Conservation (phyloP, 768 basidiomycete species). For the Pisolithus microcarpus region DNA sequence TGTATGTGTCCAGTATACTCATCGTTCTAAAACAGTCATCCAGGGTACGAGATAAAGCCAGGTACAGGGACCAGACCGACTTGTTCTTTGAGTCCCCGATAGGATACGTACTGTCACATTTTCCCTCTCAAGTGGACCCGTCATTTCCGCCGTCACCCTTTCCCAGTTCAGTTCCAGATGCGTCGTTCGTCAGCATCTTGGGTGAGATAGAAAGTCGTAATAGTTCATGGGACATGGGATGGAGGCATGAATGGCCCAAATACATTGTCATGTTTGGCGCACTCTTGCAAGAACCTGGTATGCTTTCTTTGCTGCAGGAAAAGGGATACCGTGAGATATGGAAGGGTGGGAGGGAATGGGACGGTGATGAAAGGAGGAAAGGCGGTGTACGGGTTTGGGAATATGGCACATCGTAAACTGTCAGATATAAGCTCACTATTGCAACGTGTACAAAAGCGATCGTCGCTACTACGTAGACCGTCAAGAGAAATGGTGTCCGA, state of each 20-base stretch:
- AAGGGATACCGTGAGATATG: slow-evolving; percentile 62
- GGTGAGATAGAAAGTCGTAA: slow-evolving; percentile 23
- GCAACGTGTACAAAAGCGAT: not conserved
- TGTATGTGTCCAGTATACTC: not conserved
- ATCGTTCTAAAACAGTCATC: slow-evolving; percentile 13
- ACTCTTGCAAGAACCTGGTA: slow-evolving; percentile 50
- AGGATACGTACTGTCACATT: slow-evolving; percentile 56
- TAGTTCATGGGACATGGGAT: slow-evolving; percentile 28
- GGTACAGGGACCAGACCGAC: slow-evolving; percentile 75
- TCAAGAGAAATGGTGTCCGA: not conserved
- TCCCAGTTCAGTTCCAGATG: slow-evolving; percentile 46
- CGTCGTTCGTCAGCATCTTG: slow-evolving; percentile 18
- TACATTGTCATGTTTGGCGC: slow-evolving; percentile 79
- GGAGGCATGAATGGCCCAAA: slow-evolving; percentile 74
- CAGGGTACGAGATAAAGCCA: slow-evolving; percentile 37
- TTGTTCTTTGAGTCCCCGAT: slow-evolving; percentile 72
- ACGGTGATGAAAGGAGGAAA: slow-evolving; percentile 48
- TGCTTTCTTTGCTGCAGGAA: slow-evolving; percentile 39
- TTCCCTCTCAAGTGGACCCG: slow-evolving; percentile 57
- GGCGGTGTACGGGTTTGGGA: slow-evolving; percentile 73
- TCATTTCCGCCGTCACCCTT: slow-evolving; percentile 58
- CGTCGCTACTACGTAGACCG: not conserved
- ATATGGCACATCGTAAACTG: not conserved
- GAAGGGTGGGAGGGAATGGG: slow-evolving; percentile 70
- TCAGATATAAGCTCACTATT: not conserved